phyloP scores from a whole-genome alignment of 805 yeast genomes.

The Starmerella roubikii region DNA sequence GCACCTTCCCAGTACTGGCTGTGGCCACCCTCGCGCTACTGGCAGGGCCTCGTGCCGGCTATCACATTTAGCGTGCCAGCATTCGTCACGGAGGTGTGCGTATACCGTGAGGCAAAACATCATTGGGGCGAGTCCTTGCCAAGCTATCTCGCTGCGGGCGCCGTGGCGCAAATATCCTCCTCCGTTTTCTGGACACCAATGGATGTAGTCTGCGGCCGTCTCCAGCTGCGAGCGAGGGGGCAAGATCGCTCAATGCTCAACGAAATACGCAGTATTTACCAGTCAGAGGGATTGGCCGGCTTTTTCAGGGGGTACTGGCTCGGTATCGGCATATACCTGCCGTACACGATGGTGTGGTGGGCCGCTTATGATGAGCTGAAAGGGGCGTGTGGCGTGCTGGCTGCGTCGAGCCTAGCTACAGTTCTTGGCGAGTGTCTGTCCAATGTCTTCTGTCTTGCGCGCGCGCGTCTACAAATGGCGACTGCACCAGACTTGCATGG shows the following conservation, averaged over 20 bases:
- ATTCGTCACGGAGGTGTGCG: conserved; percentile 26
- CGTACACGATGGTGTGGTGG: conserved; percentile 30
- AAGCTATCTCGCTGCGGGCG: conserved; percentile 25
- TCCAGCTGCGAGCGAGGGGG: conserved; percentile 19
- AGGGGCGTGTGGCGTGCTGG: conserved; percentile 8
- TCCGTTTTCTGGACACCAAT: conserved; percentile 29
- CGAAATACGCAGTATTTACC: conserved; percentile 30
- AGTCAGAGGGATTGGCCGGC: conserved; percentile 57
- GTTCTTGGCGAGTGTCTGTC: conserved; percentile 24
- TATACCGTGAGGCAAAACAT: conserved; percentile 26
- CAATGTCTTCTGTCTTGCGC: conserved; percentile 29
- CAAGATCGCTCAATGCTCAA: neutral
- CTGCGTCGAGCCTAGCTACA: conserved; percentile 27
- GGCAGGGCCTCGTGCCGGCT: conserved; percentile 28
- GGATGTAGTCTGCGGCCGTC: conserved; percentile 30
- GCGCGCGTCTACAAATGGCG: conserved; percentile 31
- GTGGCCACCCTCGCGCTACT: conserved; percentile 21
- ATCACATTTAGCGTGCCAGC: conserved; percentile 29
- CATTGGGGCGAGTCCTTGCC: conserved; percentile 23
- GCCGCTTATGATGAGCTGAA: conserved; percentile 20
- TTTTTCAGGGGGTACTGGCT: conserved; percentile 54
- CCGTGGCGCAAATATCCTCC: conserved; percentile 26
- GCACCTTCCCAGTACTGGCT: conserved; percentile 25
- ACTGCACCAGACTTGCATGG: conserved; percentile 25
- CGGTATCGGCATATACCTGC: conserved; percentile 28